Evolutionary conservation across 2,329 filamentous ascomycete genomes (phyloP), one percentile per base, ranked within the genome.

Genomic region (Scolecobasidium constrictum): DNA sequence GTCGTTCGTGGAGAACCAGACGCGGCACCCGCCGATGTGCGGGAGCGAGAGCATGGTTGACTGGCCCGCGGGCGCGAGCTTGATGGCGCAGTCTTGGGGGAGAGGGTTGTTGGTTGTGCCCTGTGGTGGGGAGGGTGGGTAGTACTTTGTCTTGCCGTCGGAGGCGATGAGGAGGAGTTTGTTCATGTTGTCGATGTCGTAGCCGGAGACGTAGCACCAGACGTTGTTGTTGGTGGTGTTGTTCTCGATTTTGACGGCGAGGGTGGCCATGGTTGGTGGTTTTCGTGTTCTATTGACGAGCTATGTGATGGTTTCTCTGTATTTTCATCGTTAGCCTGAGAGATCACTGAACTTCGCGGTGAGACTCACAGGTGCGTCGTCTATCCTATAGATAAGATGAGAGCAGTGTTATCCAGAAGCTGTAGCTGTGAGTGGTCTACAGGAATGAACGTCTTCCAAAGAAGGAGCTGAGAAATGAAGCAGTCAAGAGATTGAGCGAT

Each of bases 161-260:
- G 79, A 64, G 50, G 74, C 65, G 18, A 87, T 66, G 35, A 87
- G 66, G 46, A 80, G 71, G 17, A 80, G 67, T 13, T 67, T 67
- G 51, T 76, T 74, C 55, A 72, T 68, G n/a, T 73, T 72, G 55
- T 77, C 70, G 35, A 81, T 55, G 22, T 77, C 75, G n/a, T 69
- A 66, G 17, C 83, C 83, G 2, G 79, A 87, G 53, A 92, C 72
- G 57, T 84, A 82, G 15, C 78, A 82, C 52, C 75, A 86, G 35
- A 78, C 73, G 26, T 61, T 71, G 41, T 65, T 61, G 2, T 78
- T 78, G 21, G 63, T 62, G 2, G 80, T 83, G 50, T 75, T 73
- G 63, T 87, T 87, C 52, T 72, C 66, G 16, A 87, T 61, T 9
- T 72, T 70, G 46, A 86, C 70, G 40, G 73, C 66, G 36, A 85